Conservation (phyloP, 1,284 basidiomycete species). For the Clitocybe nebularis region DNA sequence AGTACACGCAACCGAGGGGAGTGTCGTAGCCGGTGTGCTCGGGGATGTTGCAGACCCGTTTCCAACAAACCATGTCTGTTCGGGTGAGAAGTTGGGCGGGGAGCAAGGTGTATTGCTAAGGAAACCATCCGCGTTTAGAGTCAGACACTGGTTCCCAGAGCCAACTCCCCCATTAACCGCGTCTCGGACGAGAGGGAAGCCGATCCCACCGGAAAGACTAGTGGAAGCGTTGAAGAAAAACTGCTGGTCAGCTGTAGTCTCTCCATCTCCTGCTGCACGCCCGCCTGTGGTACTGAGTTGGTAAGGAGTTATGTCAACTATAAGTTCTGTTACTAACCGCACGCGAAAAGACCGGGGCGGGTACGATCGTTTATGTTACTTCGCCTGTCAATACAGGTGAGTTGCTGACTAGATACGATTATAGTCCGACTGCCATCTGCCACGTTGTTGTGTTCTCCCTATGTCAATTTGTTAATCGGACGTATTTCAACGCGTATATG, state of each 20-base stretch:
- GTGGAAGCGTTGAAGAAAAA: constrained; percentile 22
- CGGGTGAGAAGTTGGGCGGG: constrained; percentile 21
- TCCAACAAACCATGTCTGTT: constrained; percentile 22
- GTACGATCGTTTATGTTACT: constrained; percentile 22
- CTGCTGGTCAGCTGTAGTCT: constrained; percentile 23
- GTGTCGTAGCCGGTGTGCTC: background rate
- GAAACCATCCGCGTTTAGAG: constrained; percentile 22
- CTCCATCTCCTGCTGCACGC: constrained; percentile 24
- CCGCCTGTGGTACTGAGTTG: constrained; percentile 12
- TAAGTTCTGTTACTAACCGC: constrained; percentile 12
- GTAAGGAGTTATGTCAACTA: background rate
- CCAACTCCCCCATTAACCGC: constrained; percentile 23
- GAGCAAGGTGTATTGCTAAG: constrained; percentile 22
- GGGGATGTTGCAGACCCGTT: background rate
- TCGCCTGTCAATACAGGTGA: constrained; percentile 23
- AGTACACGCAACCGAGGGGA: constrained; percentile 3
- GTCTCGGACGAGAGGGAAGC: constrained; percentile 20
- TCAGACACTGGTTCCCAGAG: constrained; percentile 22
- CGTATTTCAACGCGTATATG: background rate
- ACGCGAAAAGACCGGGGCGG: constrained; percentile 25
- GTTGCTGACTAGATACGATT: constrained; percentile 23
- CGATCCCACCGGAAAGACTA: constrained; percentile 17
- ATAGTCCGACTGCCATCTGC: constrained; percentile 20
- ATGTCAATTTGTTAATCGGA: background rate
- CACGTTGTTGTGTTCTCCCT: constrained; percentile 24